These are phyloP conservation scores for Clitoria ternatea DNA, from an alignment of 306 rosid species.

Conservation along the genomic window DNA sequence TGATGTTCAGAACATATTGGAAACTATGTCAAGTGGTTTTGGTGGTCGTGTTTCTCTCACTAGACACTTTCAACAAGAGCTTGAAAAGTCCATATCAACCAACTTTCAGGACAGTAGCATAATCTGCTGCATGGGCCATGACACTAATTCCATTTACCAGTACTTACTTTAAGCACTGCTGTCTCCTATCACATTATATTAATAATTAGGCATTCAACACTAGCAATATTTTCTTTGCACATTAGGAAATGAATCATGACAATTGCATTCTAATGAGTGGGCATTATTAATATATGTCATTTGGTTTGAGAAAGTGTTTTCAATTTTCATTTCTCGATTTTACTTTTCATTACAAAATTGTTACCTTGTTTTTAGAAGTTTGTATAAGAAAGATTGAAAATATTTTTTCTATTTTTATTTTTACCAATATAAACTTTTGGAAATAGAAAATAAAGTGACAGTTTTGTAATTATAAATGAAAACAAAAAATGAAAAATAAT, in stretches of 20 bases:
- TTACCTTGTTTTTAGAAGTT: too few relatives aligned
- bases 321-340: too few relatives aligned
- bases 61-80: slow-evolving; percentile 13
- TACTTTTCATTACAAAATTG: too few relatives aligned
- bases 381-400: too few relatives aligned
- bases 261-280: not conserved
- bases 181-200: not conserved
- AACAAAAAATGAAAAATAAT: too few relatives aligned
- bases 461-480: too few relatives aligned
- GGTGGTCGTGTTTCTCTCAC: slow-evolving; percentile 12
- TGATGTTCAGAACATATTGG: slow-evolving; percentile 19
- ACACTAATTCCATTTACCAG: slow-evolving; percentile 3
- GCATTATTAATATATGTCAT: not conserved
- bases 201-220: not conserved
- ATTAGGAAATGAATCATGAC: not conserved
- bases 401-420: too few relatives aligned
- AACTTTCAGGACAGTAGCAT: slow-evolving; percentile 20
- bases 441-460: too few relatives aligned
- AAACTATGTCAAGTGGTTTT: slow-evolving; percentile 10
- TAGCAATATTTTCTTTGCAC: not conserved
- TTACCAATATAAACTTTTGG: too few relatives aligned
- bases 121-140: slow-evolving; percentile 10
- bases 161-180: not conserved
- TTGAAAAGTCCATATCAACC: slow-evolving; percentile 17
- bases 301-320: too few relatives aligned